Conservation (phyloP, 73 alveolate species). For the Effrenium voratum region DNA sequence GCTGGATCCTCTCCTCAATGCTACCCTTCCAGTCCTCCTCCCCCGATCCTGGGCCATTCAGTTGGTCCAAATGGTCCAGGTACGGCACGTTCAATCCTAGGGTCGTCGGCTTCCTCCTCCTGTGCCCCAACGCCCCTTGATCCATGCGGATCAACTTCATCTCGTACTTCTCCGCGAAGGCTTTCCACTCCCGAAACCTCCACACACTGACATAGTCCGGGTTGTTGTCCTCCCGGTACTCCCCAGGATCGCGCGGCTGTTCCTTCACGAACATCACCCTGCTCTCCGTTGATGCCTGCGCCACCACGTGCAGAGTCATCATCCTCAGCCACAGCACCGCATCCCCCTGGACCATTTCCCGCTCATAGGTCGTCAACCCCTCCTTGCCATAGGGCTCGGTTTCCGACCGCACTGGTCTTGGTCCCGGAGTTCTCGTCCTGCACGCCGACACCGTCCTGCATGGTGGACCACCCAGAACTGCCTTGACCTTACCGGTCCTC, state of each 20-base stretch:
- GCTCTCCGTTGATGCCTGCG: background rate
- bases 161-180: background rate
- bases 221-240: background rate
- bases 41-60: no score
- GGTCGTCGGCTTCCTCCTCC: background rate
- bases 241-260: slow-evolving; percentile 35
- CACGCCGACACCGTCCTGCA: background rate
- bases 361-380: background rate
- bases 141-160: background rate
- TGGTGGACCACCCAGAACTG: slow-evolving; percentile 22
- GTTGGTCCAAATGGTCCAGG: background rate
- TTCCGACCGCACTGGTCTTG: background rate
- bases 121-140: slow-evolving; percentile 8
- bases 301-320: background rate
- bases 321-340: background rate
- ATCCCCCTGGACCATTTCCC: background rate
- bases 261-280: background rate
- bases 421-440: background rate
- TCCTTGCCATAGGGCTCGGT: background rate
- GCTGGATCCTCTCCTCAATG: background rate
- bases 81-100: background rate
- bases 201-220: background rate
- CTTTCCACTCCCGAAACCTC: background rate
- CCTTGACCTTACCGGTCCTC: background rate
- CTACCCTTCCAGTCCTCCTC: no score